Conservation (phyloP, 2,329 filamentous ascomycete genomes). For the Aureobasidium mangrovei region DNA sequence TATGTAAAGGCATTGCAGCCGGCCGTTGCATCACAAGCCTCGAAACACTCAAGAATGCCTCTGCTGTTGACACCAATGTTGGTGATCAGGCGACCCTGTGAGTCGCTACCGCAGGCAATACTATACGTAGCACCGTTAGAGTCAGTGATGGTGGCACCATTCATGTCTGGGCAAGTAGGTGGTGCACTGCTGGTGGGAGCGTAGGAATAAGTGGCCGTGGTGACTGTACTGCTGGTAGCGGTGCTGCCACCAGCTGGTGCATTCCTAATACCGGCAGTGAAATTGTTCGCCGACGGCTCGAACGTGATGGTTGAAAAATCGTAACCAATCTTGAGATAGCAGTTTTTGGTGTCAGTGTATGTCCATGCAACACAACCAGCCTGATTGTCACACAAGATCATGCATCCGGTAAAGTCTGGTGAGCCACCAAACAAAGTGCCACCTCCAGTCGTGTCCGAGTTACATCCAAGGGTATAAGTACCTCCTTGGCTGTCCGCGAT, state of each 20-base stretch:
- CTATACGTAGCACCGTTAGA: slow-evolving; percentile 14
- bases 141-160: slow-evolving; percentile 14
- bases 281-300: neutral
- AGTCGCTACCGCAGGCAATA: slow-evolving; percentile 12
- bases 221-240: neutral
- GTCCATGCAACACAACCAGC: slow-evolving; percentile 18
- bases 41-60: slow-evolving; percentile 18
- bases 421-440: neutral
- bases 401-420: slow-evolving; percentile 16
- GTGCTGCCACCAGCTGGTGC: neutral
- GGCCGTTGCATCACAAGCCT: slow-evolving; percentile 16
- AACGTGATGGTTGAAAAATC: neutral
- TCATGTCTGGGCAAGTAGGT: slow-evolving; percentile 14
- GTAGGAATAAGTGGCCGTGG: neutral
- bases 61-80: neutral
- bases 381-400: slow-evolving; percentile 17
- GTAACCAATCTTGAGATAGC: neutral
- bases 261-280: neutral
- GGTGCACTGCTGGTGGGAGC: slow-evolving; percentile 1
- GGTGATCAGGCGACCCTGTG: neutral
- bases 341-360: slow-evolving; percentile 12
- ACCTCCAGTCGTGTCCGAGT: neutral
- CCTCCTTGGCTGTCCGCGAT: slow-evolving; percentile 2
- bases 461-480: slow-evolving; percentile 5
- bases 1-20: slow-evolving; percentile 19